A percentile compares a stretch with the other conserved stretches of the same genome.
These are phyloP conservation scores for Biscogniauxia mediterranea DNA, from an alignment of 2,329 filamentous ascomycete species.

Conservation along the genomic window DNA sequence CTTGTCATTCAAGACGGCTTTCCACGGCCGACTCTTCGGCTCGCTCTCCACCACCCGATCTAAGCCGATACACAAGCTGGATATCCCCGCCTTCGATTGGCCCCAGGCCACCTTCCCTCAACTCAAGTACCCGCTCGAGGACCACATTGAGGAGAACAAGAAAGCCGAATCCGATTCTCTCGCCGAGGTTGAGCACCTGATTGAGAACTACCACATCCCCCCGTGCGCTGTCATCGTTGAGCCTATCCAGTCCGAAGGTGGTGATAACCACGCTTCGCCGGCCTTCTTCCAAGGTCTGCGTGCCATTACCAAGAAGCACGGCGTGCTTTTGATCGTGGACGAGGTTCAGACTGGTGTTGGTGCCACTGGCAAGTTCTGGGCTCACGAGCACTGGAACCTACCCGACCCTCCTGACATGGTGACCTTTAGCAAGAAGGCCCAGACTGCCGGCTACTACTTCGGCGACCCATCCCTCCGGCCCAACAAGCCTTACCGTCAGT, in stretches of 20 bases:
- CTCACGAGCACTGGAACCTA: slow-evolving; percentile 92
- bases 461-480: slow-evolving; percentile 76
- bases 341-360: slow-evolving; percentile 93
- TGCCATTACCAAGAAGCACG: slow-evolving; percentile 72
- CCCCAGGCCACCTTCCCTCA: slow-evolving; percentile 83
- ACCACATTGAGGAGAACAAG: slow-evolving; percentile 78
- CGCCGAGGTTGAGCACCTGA: slow-evolving; percentile 78
- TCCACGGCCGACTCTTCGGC: slow-evolving; percentile 89
- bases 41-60: slow-evolving; percentile 84
- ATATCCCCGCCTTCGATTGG: slow-evolving; percentile 95
- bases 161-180: slow-evolving; percentile 77
- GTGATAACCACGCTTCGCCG: slow-evolving; percentile 89
- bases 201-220: slow-evolving; percentile 74
- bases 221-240: slow-evolving; percentile 82
- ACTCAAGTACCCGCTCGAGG: slow-evolving; percentile 83
- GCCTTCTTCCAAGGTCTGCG: slow-evolving; percentile 84
- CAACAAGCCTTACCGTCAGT: slow-evolving; percentile 93
- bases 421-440: slow-evolving; percentile 93
- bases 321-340: slow-evolving; percentile 84
- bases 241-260: slow-evolving; percentile 90
- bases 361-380: slow-evolving; percentile 93
- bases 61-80: slow-evolving; percentile 92
- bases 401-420: slow-evolving; percentile 83
- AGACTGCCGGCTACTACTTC: slow-evolving; percentile 91
- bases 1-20: slow-evolving; percentile 81